Percentiles rank a stretch among this genome's conserved stretches.
phyloP scores from a whole-genome alignment of 306 rosid genomes.

The Prunus campanulata region DNA sequence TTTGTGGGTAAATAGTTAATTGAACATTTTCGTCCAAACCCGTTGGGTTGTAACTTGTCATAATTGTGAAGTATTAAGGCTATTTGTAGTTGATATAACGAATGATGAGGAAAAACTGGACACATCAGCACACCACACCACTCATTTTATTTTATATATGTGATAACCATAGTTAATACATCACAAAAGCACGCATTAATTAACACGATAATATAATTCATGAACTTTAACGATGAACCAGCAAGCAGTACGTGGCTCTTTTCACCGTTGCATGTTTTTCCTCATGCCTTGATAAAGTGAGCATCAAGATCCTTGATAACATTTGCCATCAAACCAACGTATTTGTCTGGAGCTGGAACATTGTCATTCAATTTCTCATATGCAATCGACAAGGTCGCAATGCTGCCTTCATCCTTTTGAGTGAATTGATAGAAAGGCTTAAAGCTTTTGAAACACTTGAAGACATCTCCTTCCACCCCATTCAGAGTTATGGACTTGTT shows the following conservation, averaged over 20 bases:
- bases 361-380: constrained; percentile 31
- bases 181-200: constrained; percentile 1
- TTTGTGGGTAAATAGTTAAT: too few species aligned
- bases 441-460: constrained; percentile 28
- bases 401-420: constrained; percentile 23
- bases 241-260: neutral
- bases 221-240: neutral
- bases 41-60: too few species aligned
- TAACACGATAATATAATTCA: neutral
- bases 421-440: constrained; percentile 12
- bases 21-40: too few species aligned
- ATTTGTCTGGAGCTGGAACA: constrained; percentile 27
- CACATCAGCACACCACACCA: too few species aligned
- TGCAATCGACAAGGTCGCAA: constrained; percentile 16
- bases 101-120: too few species aligned
- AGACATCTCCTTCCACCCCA: constrained; percentile 36
- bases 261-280: neutral
- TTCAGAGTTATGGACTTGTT: neutral
- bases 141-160: too few species aligned
- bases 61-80: too few species aligned
- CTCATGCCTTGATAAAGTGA: constrained; percentile 25
- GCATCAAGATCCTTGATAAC: constrained; percentile 34
- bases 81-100: too few species aligned
- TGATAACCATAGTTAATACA: too few species aligned
- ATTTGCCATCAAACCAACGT: constrained; percentile 21